phyloP scores from a whole-genome alignment of 805 yeast species.

The Myxozyma neglecta region DNA sequence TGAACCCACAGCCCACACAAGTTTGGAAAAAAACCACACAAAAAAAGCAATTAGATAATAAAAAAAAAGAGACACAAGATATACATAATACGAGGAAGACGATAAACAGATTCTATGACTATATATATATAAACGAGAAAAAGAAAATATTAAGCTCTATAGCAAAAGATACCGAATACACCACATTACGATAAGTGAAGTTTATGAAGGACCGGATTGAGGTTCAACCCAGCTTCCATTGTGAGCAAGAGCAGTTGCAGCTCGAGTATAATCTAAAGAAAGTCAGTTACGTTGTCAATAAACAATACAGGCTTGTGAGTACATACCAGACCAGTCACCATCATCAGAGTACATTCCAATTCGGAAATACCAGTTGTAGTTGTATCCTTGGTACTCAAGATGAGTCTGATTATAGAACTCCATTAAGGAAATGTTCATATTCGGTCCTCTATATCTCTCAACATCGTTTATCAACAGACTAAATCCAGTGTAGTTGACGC shows the following conservation, averaged over 20 bases:
- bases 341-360: constrained; percentile 32
- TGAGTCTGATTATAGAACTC: constrained; percentile 24
- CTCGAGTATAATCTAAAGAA: constrained; percentile 28
- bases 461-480: constrained; percentile 77
- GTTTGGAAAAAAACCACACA: too few species aligned
- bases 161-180: not conserved
- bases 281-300: not conserved
- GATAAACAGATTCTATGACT: not conserved
- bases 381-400: constrained; percentile 27
- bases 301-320: not conserved
- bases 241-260: constrained; percentile 26
- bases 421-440: constrained; percentile 48
- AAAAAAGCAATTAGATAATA: too few species aligned
- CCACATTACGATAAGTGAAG: not conserved
- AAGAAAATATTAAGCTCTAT: not conserved
- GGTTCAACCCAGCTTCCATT: constrained; percentile 34
- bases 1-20: too few species aligned
- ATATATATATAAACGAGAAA: not conserved
- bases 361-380: constrained; percentile 30
- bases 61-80: too few species aligned
- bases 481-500: constrained; percentile 46
- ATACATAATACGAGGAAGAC: too few species aligned
- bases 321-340: constrained; percentile 23
- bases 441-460: constrained; percentile 65
- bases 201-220: constrained; percentile 27